Conservation (phyloP, 169 alveolate genomes). For the Plasmodium gaboni region DNA sequence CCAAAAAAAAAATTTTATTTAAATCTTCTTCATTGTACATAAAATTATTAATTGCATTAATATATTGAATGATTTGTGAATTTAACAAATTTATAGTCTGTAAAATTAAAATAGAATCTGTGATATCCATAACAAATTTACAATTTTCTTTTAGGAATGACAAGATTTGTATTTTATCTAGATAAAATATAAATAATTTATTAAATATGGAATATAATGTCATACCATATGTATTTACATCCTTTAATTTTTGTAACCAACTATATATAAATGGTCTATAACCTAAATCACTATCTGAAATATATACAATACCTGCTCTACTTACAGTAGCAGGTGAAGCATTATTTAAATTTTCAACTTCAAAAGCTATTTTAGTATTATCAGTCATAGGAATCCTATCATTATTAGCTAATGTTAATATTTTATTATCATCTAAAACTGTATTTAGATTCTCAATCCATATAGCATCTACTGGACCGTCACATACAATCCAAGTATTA, state of each 20-base stretch:
- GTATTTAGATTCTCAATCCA: conserved; percentile 99
- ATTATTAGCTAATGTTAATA: conserved; percentile 97
- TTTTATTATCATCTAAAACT: conserved; percentile 98
- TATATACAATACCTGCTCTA: conserved; percentile 99
- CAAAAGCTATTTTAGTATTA: conserved; percentile 89
- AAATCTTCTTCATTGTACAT: conserved; percentile 74
- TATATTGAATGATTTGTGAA: conserved; percentile 86
- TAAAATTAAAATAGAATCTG: conserved; percentile 88
- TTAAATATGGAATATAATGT: conserved; percentile 64
- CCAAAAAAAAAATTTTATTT: conserved; percentile 45
- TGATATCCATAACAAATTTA: conserved; percentile 91
- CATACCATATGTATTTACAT: conserved; percentile 43
- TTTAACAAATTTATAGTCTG: conserved; percentile 90
- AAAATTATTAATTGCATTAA: conserved; percentile 84
- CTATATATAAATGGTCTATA: conserved; percentile 90
- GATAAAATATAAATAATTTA: conserved; percentile 76
- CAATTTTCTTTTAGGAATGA: conserved; percentile 79
- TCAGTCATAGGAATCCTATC: conserved; percentile 95
- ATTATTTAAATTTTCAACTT: conserved; percentile 95
- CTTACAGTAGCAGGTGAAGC: conserved; percentile 99
- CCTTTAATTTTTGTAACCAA: conserved; percentile 95
- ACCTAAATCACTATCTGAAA: conserved; percentile 94
- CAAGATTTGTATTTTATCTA: conserved; percentile 72
- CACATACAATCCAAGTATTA: conserved; percentile 98
- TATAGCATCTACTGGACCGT: conserved; percentile 99